Conservation (phyloP, 2,329 filamentous ascomycete species). For the Epichloe sylvatica region DNA sequence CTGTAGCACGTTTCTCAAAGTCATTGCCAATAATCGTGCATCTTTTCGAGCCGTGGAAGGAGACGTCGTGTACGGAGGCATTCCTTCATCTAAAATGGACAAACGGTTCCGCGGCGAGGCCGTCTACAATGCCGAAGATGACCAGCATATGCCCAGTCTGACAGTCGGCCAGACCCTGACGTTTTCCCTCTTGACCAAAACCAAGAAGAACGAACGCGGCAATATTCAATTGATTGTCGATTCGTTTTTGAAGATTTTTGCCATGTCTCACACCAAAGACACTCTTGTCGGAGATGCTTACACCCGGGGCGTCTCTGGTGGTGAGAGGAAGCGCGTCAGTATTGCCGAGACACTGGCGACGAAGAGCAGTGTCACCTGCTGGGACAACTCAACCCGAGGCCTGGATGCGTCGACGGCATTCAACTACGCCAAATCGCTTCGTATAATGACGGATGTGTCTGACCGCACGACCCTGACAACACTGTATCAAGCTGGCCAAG, state of each 20-base stretch:
- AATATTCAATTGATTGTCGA: conserved; percentile 52
- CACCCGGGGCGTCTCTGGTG: conserved; percentile 61
- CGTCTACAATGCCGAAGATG: conserved; percentile 66
- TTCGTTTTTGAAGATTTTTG: conserved; percentile 63
- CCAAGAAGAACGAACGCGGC: conserved; percentile 47
- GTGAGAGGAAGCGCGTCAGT: conserved; percentile 66
- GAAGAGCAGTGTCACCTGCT: conserved; percentile 58
- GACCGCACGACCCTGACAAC: conserved; percentile 16
- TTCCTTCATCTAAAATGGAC: conserved; percentile 52
- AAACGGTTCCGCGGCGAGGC: conserved; percentile 62
- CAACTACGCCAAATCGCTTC: conserved; percentile 57
- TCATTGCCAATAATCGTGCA: conserved; percentile 49
- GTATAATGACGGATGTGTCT: conserved; percentile 61
- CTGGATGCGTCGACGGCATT: conserved; percentile 66
- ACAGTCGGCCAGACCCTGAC: conserved; percentile 67
- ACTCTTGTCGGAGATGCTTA: conserved; percentile 63
- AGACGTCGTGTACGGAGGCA: conserved; percentile 45
- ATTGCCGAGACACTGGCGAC: conserved; percentile 67
- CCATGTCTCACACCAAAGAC: conserved; percentile 59
- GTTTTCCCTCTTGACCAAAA: conserved; percentile 65
- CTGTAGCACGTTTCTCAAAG: conserved; percentile 65
- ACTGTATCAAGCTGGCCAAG: conserved; percentile 14
- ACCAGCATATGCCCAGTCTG: conserved; percentile 58
- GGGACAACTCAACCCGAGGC: conserved; percentile 72
- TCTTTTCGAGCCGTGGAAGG: conserved; percentile 53